Percentiles rank a stretch among this genome's conserved stretches.
Evolutionary conservation across 2,329 filamentous ascomycete species (phyloP).

Genomic region (Truncatella angustata): DNA sequence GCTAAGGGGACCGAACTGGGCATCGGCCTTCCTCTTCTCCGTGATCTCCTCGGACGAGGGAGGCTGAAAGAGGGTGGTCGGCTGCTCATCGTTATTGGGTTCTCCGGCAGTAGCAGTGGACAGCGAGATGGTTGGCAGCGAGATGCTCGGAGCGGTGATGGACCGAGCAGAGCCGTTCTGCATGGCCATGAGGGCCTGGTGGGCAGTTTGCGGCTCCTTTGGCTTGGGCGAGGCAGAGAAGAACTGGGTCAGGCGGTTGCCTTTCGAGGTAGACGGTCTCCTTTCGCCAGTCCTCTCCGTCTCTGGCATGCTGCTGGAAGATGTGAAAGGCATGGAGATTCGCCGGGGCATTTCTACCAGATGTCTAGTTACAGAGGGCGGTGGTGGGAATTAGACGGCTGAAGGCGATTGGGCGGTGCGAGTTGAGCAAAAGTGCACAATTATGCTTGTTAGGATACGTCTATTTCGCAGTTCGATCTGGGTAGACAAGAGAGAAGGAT

Average conservation of each 20-base stretch:
- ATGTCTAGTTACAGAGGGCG: no score
- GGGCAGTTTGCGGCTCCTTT: constrained; percentile 63
- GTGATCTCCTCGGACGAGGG: constrained; percentile 80
- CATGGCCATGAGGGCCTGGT: constrained; percentile 67
- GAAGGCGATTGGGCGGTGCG: no score
- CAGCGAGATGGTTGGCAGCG: constrained; percentile 86
- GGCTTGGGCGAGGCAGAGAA: constrained; percentile 79
- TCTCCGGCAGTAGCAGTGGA: constrained; percentile 81
- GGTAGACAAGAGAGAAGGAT: no score
- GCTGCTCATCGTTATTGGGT: constrained; percentile 66
- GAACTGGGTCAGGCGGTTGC: constrained; percentile 76
- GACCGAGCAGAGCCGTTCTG: constrained; percentile 58
- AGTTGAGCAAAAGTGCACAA: no score
- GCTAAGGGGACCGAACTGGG: constrained; percentile 86
- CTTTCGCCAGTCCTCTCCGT: constrained; percentile 53
- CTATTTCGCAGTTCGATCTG: no score
- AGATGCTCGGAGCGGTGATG: constrained; percentile 70
- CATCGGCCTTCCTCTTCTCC: constrained; percentile 73
- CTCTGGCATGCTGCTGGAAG: constrained; percentile 44
- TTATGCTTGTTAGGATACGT: no score
- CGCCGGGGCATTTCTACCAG: constrained; percentile 56
- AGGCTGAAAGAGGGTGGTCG: constrained; percentile 83
- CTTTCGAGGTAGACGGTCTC: constrained; percentile 63
- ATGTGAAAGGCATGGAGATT: constrained; percentile 56
- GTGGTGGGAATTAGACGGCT: neutral